Evolutionary conservation across 495 filamentous ascomycete genomes (phyloP), one percentile per base, ranked within the genome.

Genomic region (Penicillium arizonense): DNA sequence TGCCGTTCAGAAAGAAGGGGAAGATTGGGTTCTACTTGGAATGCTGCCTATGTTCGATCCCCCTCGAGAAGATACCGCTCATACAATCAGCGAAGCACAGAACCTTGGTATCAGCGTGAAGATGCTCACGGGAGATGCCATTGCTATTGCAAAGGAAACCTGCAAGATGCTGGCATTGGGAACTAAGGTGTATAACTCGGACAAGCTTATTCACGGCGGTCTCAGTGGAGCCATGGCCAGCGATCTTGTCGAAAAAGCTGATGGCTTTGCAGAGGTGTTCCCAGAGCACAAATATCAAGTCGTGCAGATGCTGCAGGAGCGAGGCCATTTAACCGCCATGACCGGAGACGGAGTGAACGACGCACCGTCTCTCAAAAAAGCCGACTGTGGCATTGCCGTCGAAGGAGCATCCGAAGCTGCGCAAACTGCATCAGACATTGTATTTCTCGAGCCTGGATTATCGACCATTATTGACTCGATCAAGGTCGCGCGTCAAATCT

Each of bases 331-430:
- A 36, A 92, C 95, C 72, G 92, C 92, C 61, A 97, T 97, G 92
- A 97, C 92, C 73, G 92, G 92, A 76, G 92, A 97, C 65, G 92
- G 92, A 82, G 92, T 97, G 69, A 97, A 97, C 73, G 92, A 97
- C 74, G 92, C 92, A 44, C 92, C 92, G 30, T 96, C 91, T 34
- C 78, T 97, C 48, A 97, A 97, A 79, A 96, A 95, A 77, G 92
- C 92, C 16, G 92, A 97, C 76, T 80, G 77, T 47, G 75, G 75
- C 74, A 89, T 89, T 57, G 86, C 86, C 35, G 86, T 89, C 43
- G 86, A 89, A 73, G 86, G 86, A 62, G 82, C 86, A 26, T 84
- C 85, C 5, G 84, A 88, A 76, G 86, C 86, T 49, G 86, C 86
- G 16, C 86, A 88, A 66, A 84, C 86, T 23, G 86, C 86, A 40